Conservation (phyloP, 73 alveolate species). For the Stentor coeruleus region DNA sequence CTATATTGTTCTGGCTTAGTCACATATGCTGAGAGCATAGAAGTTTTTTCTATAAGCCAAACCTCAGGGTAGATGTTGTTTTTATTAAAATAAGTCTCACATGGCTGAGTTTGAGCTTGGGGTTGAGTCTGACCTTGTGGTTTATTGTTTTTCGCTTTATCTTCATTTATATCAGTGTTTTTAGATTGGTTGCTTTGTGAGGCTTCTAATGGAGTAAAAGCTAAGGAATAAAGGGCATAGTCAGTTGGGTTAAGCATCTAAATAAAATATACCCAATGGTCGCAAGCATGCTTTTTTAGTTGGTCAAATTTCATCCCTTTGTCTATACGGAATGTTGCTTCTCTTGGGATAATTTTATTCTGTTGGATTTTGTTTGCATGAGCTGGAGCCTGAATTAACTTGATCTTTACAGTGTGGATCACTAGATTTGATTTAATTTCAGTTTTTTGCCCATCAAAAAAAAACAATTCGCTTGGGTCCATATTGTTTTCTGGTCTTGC, state of each 20-base stretch:
- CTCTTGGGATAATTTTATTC: background rate
- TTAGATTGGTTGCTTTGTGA: too few relatives aligned
- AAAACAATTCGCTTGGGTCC: conserved; percentile 10
- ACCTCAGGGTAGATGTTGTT: conserved; percentile 17
- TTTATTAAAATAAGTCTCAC: background rate
- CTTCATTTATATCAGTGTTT: too few relatives aligned
- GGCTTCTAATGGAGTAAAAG: background rate
- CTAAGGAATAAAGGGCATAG: background rate
- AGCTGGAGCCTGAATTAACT: background rate
- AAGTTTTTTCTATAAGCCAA: background rate
- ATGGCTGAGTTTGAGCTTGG: background rate
- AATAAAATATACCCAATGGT: background rate
- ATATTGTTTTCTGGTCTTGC: background rate
- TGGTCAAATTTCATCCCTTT: background rate
- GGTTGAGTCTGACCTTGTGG: too few relatives aligned
- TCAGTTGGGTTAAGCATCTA: background rate
- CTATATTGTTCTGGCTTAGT: conserved; percentile 25
- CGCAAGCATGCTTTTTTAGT: conserved; percentile 1
- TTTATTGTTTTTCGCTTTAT: background rate
- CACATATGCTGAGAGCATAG: background rate
- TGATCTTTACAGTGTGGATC: conserved; percentile 20
- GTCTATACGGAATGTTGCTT: background rate
- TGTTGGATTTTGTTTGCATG: background rate
- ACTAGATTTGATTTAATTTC: conserved; percentile 1
- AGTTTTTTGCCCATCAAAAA: conserved; percentile 12